Evolutionary conservation across 139 green algal species (phyloP), one percentile per base, ranked within the genome.

Genomic region (Cymbomonas tetramitiformis): DNA sequence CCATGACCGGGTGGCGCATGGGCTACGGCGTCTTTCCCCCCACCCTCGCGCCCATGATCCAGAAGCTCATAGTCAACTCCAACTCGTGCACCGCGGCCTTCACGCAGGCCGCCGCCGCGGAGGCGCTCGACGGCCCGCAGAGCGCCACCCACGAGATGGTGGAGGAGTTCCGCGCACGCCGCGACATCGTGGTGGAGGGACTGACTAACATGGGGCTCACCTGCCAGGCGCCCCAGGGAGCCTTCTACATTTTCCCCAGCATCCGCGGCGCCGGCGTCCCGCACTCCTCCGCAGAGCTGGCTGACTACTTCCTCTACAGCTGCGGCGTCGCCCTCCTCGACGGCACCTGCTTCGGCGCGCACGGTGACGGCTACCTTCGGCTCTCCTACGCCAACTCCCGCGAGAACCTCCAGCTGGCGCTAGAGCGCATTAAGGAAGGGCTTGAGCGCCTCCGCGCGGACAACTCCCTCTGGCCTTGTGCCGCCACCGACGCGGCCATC

Each of bases 1-100:
- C 32, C 56, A 64, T 64, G 56, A 64, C 56, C 3, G 56, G 56
- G 32, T 64, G 56, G 56, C 28, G 56, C 23, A 9, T 64, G 5
- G 56, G 56, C 10, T 64, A 33, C 32, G 47, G 29, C 9, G 44
- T 44, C 15, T 18, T 19, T n/a, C 56, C 56, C 18, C 24, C 21
- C n/a, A 21, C 44, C 18, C 44, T 64, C 28, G 56, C 56, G 15
- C n/a, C 40, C 6, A 29, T n/a, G 3, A 54, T 62, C n/a, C 9
- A 44, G 32, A 31, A 48, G 28, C 44, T 64, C 44, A 21, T 19
- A 31, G 46, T 55, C 19, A 41, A 64, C 56, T 43, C n/a, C 6
- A 24, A 58, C 21, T 46, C 28, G 8, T 44, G 32, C 34, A 50
- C 43, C 12, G 28, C 33, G 4, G 49, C 26, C 28, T 52, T 9